phyloP scores from a whole-genome alignment of 106 monocot genomes.

The Narthecium ossifragum region DNA sequence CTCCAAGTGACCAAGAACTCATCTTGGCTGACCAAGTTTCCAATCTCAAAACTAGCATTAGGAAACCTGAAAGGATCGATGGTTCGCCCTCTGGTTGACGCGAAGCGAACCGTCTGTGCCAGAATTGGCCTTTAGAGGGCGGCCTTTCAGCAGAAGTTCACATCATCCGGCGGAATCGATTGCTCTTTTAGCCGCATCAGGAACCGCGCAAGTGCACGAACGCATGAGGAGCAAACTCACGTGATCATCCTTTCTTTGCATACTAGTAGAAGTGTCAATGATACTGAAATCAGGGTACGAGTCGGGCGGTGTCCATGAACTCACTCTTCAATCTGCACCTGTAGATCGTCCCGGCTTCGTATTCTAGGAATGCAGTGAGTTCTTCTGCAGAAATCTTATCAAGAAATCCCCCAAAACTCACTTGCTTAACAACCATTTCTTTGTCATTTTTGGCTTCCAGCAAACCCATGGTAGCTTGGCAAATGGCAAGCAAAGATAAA shows the following conservation, averaged over 20 bases:
- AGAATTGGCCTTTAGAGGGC: conserved; percentile 28
- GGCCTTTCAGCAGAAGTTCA: conserved; percentile 33
- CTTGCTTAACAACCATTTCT: conserved; percentile 52
- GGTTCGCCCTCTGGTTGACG: conserved; percentile 22
- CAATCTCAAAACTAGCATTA: conserved; percentile 45
- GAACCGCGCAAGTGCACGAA: conserved; percentile 75
- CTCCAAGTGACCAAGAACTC: conserved; percentile 59
- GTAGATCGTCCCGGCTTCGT: conserved; percentile 36
- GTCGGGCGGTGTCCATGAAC: conserved; percentile 63
- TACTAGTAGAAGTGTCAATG: not conserved
- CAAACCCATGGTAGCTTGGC: too few species aligned
- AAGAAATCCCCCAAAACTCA: conserved; percentile 72
- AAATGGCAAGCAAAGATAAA: too few species aligned
- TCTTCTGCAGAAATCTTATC: conserved; percentile 29
- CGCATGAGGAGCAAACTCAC: conserved; percentile 55
- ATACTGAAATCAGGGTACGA: conserved; percentile 53
- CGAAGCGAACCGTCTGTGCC: conserved; percentile 35
- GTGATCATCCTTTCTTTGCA: conserved; percentile 10
- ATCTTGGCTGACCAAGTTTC: conserved; percentile 24
- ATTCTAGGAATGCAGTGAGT: conserved; percentile 53
- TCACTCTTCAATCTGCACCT: conserved; percentile 82
- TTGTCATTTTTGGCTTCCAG: conserved; percentile 25
- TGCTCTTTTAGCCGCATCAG: conserved; percentile 47
- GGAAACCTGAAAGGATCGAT: conserved; percentile 47
- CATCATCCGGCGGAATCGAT: conserved; percentile 29